Evolutionary conservation across 73 alveolate species (phyloP).

Genomic region (Durusdinium trenchii): DNA sequence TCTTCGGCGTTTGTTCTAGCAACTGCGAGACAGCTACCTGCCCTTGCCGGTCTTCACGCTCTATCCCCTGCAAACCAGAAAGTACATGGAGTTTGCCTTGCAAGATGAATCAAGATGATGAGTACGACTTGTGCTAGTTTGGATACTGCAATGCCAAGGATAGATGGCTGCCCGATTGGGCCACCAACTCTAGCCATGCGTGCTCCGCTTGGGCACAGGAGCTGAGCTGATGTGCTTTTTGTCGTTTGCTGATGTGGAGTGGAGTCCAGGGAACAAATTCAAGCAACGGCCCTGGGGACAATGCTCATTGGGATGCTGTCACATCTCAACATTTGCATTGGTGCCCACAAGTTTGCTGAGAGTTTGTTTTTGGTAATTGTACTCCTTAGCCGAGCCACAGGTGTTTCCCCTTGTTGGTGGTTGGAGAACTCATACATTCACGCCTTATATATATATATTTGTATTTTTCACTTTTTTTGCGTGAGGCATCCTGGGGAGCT

Average conservation of each 20-base stretch:
- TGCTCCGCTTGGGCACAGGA: constrained; percentile 57
- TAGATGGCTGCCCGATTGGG: constrained; percentile 40
- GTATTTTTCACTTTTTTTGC: too few relatives aligned
- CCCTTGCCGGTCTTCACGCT: too few relatives aligned
- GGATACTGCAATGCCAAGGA: not conserved
- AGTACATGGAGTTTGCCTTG: too few relatives aligned
- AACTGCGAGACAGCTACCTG: too few relatives aligned
- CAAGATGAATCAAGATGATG: too few relatives aligned
- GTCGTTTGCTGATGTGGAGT: not conserved
- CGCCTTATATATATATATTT: too few relatives aligned
- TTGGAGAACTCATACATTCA: too few relatives aligned
- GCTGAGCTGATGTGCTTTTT: not conserved
- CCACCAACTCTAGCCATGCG: not conserved
- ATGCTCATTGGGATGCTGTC: not conserved
- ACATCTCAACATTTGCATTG: not conserved
- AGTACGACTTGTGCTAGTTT: not conserved
- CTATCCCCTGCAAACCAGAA: too few relatives aligned
- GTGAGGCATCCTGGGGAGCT: constrained; percentile 36
- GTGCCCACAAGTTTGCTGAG: not conserved
- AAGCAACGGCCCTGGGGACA: not conserved
- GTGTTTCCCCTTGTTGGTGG: too few relatives aligned
- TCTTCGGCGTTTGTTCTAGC: too few relatives aligned
- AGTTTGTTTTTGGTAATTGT: too few relatives aligned
- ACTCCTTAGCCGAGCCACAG: too few relatives aligned
- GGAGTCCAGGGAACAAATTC: not conserved